Conservation (phyloP, 176 grass and related monocot species). For the Carex scoparia region DNA sequence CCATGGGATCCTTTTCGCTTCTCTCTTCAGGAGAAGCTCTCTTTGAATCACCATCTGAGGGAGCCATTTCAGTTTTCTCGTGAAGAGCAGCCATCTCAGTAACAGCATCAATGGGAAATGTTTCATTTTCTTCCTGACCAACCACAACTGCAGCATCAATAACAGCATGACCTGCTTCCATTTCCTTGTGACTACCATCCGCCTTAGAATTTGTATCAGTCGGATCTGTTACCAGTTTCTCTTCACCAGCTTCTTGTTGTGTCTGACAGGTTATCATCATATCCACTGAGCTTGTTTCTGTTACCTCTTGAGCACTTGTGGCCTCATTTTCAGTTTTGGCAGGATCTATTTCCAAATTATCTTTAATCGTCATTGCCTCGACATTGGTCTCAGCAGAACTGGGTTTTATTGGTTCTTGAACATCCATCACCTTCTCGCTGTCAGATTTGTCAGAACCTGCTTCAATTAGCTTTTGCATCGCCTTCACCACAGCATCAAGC, state of each 20-base stretch:
- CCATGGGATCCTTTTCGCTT: conserved; percentile 21
- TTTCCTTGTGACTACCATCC: neutral
- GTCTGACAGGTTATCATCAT: neutral
- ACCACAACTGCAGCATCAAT: conserved; percentile 27
- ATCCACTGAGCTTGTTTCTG: neutral
- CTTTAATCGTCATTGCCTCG: neutral
- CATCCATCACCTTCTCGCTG: neutral
- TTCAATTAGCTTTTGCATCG: neutral
- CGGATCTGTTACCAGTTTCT: neutral
- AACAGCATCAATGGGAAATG: neutral
- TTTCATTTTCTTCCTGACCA: conserved; percentile 33
- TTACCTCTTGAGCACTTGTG: neutral
- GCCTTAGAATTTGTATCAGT: neutral
- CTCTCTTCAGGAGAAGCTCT: neutral
- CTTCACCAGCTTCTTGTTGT: conserved; percentile 1
- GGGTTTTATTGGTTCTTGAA: neutral
- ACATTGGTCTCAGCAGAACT: neutral
- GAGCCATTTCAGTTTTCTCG: conserved; percentile 10
- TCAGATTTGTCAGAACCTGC: conserved; percentile 6
- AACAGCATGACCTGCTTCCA: neutral
- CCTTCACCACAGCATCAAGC: neutral
- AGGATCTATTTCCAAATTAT: conserved; percentile 10
- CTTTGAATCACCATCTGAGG: conserved; percentile 11
- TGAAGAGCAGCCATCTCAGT: neutral
- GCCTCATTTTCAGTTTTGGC: neutral